A percentile compares a stretch with the other conserved stretches of the same genome.
phyloP scores from a whole-genome alignment of 2,329 filamentous ascomycete genomes.

The Ophiostoma novo-ulmi region DNA sequence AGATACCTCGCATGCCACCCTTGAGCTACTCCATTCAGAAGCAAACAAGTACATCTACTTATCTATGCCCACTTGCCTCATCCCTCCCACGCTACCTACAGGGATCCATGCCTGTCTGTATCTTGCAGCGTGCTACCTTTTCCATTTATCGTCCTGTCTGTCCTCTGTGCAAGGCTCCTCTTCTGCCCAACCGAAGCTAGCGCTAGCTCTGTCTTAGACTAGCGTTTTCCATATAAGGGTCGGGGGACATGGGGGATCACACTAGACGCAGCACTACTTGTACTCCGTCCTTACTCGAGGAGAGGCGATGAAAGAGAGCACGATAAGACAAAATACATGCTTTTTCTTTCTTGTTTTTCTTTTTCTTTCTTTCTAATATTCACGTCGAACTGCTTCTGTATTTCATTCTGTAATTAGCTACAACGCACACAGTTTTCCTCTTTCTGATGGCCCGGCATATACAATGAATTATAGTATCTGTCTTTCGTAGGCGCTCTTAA shows the following conservation, averaged over 20 bases:
- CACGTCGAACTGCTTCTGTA: not conserved
- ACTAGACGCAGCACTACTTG: not conserved
- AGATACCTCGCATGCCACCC: not conserved
- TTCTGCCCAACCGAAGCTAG: slow-evolving; percentile 8
- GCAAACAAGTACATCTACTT: not conserved
- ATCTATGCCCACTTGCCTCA: slow-evolving; percentile 8
- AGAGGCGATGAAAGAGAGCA: not conserved
- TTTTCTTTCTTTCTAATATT: not conserved
- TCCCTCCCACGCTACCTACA: slow-evolving; percentile 15
- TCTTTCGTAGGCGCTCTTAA: not conserved
- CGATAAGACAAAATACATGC: slow-evolving; percentile 11
- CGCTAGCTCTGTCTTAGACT: not conserved
- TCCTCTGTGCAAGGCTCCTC: slow-evolving; percentile 13
- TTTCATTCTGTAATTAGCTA: not conserved
- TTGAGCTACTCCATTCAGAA: not conserved
- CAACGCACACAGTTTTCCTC: not conserved
- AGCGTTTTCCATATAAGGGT: not conserved
- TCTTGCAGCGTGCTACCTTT: slow-evolving; percentile 3
- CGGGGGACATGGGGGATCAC: slow-evolving; percentile 13
- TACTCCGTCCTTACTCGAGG: not conserved
- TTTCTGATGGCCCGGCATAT: not conserved
- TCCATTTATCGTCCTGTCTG: slow-evolving; percentile 10
- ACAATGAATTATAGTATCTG: too few relatives aligned
- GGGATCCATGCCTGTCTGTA: slow-evolving; percentile 14
- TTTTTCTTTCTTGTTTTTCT: slow-evolving; percentile 1